Percentiles rank a stretch among this genome's conserved stretches.
phyloP scores from a whole-genome alignment of 129 eudicot species.

The Flaveria linearis region DNA sequence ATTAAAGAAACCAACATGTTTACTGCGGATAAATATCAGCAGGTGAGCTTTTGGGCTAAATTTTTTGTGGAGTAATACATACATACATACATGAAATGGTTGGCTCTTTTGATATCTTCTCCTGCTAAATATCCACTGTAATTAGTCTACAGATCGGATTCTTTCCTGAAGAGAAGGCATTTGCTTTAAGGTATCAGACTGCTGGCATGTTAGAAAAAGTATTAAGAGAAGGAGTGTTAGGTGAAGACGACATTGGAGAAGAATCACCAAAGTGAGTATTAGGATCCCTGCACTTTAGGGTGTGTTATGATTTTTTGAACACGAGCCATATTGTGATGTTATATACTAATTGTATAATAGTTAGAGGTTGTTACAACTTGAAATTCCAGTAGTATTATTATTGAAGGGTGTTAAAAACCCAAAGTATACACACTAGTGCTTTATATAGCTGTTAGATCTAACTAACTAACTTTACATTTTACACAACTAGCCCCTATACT shows the following conservation, averaged over 20 bases:
- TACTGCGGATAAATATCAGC: slow-evolving; percentile 95
- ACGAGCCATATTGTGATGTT: not conserved
- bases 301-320: not conserved
- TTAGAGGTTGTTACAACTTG: no score
- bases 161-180: slow-evolving; percentile 86
- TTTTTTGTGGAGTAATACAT: not conserved
- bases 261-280: slow-evolving; percentile 80
- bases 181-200: slow-evolving; percentile 87
- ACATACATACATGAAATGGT: not conserved
- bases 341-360: not conserved
- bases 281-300: not conserved
- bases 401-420: no score
- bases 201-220: slow-evolving; percentile 97
- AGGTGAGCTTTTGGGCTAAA: slow-evolving; percentile 55
- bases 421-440: no score
- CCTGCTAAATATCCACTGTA: slow-evolving; percentile 50
- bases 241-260: slow-evolving; percentile 97
- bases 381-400: no score
- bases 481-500: no score
- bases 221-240: slow-evolving; percentile 87
- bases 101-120: slow-evolving; percentile 13
- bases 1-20: slow-evolving; percentile 95
- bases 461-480: no score
- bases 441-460: no score
- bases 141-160: slow-evolving; percentile 92